These are phyloP conservation scores for Thraustochytrium sp. DNA, from an alignment of 352 stramenopile genomes.

Conservation along the genomic window DNA sequence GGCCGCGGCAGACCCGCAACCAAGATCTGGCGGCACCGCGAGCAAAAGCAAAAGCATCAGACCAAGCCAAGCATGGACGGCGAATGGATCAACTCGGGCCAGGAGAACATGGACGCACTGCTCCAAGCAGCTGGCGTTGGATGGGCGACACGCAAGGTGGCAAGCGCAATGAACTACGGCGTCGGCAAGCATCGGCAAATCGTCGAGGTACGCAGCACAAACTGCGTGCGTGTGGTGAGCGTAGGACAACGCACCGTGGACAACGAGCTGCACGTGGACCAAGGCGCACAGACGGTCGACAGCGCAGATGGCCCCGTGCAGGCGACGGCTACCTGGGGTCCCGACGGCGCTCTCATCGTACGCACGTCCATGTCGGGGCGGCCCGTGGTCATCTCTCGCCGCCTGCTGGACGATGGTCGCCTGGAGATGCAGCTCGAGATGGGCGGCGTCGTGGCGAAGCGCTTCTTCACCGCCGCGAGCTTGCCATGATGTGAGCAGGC, in stretches of 20 bases:
- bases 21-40: too few relatives aligned
- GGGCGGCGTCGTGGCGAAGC: too few relatives aligned
- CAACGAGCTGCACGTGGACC: not conserved
- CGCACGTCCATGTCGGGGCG: not conserved
- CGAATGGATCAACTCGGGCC: not conserved
- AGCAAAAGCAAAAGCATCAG: not conserved
- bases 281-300: not conserved
- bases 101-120: slow-evolving; percentile 23
- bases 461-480: too few relatives aligned
- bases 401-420: too few relatives aligned
- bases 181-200: not conserved
- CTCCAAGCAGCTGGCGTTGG: not conserved
- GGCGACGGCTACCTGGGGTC: not conserved
- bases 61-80: not conserved
- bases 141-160: slow-evolving; percentile 3
- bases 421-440: too few relatives aligned
- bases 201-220: not conserved
- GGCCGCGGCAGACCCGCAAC: too few relatives aligned
- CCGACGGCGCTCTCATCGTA: not conserved
- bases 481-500: too few relatives aligned
- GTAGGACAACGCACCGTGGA: not conserved
- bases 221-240: not conserved
- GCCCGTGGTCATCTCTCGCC: not conserved
- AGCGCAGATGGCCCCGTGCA: not conserved
- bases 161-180: not conserved